Base-by-base conservation (phyloP, 75 land plant species). In the Pinus taeda region DNA sequence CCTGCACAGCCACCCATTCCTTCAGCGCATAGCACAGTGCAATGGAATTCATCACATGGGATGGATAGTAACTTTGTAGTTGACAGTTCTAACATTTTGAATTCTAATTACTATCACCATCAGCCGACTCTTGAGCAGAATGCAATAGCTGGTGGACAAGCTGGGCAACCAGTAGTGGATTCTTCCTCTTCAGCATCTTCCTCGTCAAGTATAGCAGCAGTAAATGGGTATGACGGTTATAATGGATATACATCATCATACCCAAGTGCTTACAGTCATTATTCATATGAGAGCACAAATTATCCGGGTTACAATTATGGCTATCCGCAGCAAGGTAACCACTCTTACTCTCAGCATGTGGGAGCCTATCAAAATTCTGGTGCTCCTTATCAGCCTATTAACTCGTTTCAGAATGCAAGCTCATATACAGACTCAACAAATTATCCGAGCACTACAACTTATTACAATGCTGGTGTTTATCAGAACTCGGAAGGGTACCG, bases 341-440 rank as follows among this genome's bases (percentile, higher is more conserved):
- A 85, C 61, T 79, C 94, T 57, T 88, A 88, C 67, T 70, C 88
- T 83, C 94, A 88, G 77, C 85, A 85, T 76, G 85, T 87, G 74
- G 92, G 92, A 75, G 85, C 86, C 75, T 84, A 81, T 81, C 85
- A 83, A 84, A 90, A 85, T 81, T 75, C 93, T 88, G 92, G 85
- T 82, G 86, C 93, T 89, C 83, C 92, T 83, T 90, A 91, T 85
- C 97, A 87, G 86, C 84, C 92, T 83, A 77, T 82, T 90, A 85
- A 89, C 81, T 85, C 90, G 77, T 95, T 87, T 85, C 95, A 87
- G 82, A 91, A 88, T 88, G 60, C 93, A 78, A 87, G 84, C 79
- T 84, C 92, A 72, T 93, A 85, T 86, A 83, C 76, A 67, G 93
- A 87, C 61, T 57, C 92, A 79, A 67, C 94, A 85, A 83, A 89